Evolutionary conservation across 345 rosid genomes (phyloP).

Genomic region (Carallia pectinifolia): DNA sequence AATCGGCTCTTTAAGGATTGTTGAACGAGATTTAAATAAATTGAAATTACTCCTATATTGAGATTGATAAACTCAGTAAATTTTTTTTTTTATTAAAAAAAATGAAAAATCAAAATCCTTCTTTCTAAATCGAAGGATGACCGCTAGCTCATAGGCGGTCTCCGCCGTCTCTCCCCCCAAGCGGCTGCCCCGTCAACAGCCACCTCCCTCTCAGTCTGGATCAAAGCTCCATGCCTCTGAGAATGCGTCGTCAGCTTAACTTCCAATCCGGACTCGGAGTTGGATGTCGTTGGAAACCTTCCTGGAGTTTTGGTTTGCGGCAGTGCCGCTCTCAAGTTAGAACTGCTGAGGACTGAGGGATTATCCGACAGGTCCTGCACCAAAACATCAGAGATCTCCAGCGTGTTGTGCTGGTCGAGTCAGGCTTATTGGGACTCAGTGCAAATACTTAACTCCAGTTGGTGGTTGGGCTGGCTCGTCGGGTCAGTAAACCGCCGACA

Average conservation of each 20-base stretch:
- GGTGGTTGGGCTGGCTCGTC: slow-evolving; percentile 62
- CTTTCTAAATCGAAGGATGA: too few relatives aligned
- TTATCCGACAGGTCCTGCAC: slow-evolving; percentile 88
- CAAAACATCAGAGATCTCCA: slow-evolving; percentile 82
- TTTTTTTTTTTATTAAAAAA: too few relatives aligned
- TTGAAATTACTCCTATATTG: too few relatives aligned
- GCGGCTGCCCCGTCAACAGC: too few relatives aligned
- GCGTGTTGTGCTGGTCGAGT: slow-evolving; percentile 44
- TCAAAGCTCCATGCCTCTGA: slow-evolving; percentile 91
- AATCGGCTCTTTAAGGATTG: too few relatives aligned
- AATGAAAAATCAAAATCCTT: too few relatives aligned
- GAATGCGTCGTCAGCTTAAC: slow-evolving; percentile 89
- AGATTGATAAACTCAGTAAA: too few relatives aligned
- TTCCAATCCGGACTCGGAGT: slow-evolving; percentile 89
- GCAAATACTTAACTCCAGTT: slow-evolving; percentile 89
- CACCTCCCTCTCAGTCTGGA: slow-evolving; percentile 17
- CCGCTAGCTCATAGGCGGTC: too few relatives aligned
- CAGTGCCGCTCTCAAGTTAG: slow-evolving; percentile 57
- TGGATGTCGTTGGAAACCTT: slow-evolving; percentile 79
- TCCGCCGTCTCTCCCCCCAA: too few relatives aligned
- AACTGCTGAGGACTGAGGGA: slow-evolving; percentile 88
- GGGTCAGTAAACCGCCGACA: slow-evolving; percentile 55
- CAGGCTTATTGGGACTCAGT: slow-evolving; percentile 47
- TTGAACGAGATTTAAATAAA: too few relatives aligned
- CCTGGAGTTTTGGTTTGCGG: slow-evolving; percentile 37